phyloP scores from a whole-genome alignment of 495 filamentous ascomycete species.

The Lasiosphaeria hispida region DNA sequence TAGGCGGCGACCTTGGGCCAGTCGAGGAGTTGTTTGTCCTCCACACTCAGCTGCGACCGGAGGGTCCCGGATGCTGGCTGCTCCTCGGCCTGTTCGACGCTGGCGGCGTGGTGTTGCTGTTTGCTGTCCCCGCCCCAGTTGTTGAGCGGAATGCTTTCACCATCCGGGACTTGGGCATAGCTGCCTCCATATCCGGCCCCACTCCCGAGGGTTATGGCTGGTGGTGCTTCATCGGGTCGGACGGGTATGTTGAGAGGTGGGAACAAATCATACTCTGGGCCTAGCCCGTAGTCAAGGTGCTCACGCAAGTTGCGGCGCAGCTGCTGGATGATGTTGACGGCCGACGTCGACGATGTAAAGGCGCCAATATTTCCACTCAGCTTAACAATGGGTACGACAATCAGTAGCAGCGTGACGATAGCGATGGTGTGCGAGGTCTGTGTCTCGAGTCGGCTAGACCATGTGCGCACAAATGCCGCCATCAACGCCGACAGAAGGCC shows the following conservation, averaged over 20 bases:
- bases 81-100: not conserved
- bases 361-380: slow-evolving; percentile 20
- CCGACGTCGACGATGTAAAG: slow-evolving; percentile 20
- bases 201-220: too few relatives aligned
- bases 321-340: slow-evolving; percentile 18
- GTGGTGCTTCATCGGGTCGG: not conserved
- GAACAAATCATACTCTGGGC: slow-evolving; percentile 2
- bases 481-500: slow-evolving; percentile 15
- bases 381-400: slow-evolving; percentile 21
- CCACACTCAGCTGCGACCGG: not conserved
- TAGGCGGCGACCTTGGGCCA: slow-evolving; percentile 11
- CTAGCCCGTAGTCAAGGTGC: not conserved
- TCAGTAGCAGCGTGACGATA: slow-evolving; percentile 19
- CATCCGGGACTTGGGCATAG: too few relatives aligned
- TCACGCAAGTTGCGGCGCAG: slow-evolving; percentile 10
- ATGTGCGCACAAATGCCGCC: slow-evolving; percentile 21
- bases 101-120: not conserved
- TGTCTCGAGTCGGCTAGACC: slow-evolving; percentile 11
- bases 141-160: not conserved
- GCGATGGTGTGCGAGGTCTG: slow-evolving; percentile 26
- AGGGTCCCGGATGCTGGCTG: not conserved
- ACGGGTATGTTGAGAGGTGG: slow-evolving; percentile 1
- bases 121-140: not conserved
- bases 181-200: too few relatives aligned
- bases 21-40: slow-evolving; percentile 5